These are phyloP conservation scores for Saccharomycopsis sp. DNA, from an alignment of 805 yeast genomes.

Conservation along the genomic window DNA sequence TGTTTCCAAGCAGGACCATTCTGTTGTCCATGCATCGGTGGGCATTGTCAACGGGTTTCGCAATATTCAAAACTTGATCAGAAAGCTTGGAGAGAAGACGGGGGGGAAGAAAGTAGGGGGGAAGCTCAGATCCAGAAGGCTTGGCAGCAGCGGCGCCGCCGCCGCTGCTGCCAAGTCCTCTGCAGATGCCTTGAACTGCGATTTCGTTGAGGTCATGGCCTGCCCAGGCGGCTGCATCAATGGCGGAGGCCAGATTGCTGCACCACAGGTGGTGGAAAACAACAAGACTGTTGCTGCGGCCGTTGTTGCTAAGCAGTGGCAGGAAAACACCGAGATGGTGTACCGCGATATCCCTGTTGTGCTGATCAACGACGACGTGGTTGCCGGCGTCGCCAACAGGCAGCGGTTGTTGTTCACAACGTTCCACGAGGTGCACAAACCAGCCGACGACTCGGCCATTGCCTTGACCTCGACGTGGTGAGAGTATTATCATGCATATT, in stretches of 20 bases:
- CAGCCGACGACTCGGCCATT: constrained; percentile 16
- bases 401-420: constrained; percentile 6
- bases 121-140: constrained; percentile 32
- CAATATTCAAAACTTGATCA: constrained; percentile 86
- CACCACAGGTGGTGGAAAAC: constrained; percentile 29
- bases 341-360: constrained; percentile 14
- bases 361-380: constrained; percentile 12
- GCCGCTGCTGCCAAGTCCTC: constrained; percentile 3
- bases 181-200: constrained; percentile 60
- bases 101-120: constrained; percentile 21
- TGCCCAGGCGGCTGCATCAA: constrained; percentile 97
- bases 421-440: constrained; percentile 11
- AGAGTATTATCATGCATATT: neutral
- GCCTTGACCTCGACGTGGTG: constrained; percentile 20
- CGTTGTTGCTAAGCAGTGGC: constrained; percentile 12
- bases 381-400: too few species aligned
- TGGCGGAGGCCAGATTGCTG: constrained; percentile 86
- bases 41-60: constrained; percentile 83
- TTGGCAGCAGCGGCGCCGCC: constrained; percentile 25
- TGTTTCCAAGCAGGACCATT: constrained; percentile 26
- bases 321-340: constrained; percentile 1
- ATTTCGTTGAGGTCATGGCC: constrained; percentile 92
- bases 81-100: constrained; percentile 54
- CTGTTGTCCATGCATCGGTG: constrained; percentile 47
- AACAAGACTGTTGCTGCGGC: neutral